Base-by-base conservation (phyloP, 805 yeast genomes). In the Ogataea thermomethanolica region DNA sequence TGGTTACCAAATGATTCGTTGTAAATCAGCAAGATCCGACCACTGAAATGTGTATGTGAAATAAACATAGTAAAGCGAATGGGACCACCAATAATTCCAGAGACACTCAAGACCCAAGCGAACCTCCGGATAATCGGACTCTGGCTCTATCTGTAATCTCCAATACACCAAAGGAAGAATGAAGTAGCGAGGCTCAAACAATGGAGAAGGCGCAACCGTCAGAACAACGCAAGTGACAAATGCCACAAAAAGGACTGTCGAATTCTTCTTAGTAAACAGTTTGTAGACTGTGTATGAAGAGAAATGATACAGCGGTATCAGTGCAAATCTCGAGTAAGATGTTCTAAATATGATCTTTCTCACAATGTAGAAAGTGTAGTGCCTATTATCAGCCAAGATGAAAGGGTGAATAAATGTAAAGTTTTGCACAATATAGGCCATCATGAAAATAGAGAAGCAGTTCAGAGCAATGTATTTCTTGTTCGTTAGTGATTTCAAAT, bases 111-210 rank as follows among this genome's bases (percentile, higher is more conserved):
- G 44, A 2, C 57, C 37, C 36, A 73, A 62, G 48, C 84, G 67
- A 20, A 55, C 47, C 20, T 59, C 38, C 11, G 55, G 56, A 43
- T 59, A 53, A 25, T 60, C 54, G 12, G 59, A 51, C 17, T 65
- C 61, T 12, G 79, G 76, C 9, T 63, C 61, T 11, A 73, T 60
- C 42, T 78, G 71, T 2, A 86, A 38, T 51, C 97, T 74, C 78
- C 90, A 88, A 28, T 89, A 61, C 9, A 84, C 58, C 56, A 76
- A 79, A 4, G 98, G 97, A 5, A 88, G 53, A 35, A 91, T 85
- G 60, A 83, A 93, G 59, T 93, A 93, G 43, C 99, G 75, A 35
- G 97, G 96, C 62, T 93, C 99, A 55, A 93, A 81, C 48, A 93
- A 68, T 5, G 98, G 99, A 0, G 96, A 81, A 14, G 98, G 96